A percentile compares a stretch with the other conserved stretches of the same genome.
phyloP scores from a whole-genome alignment of 1,139 yeast genomes.

The Kluyveromyces marxianus region DNA sequence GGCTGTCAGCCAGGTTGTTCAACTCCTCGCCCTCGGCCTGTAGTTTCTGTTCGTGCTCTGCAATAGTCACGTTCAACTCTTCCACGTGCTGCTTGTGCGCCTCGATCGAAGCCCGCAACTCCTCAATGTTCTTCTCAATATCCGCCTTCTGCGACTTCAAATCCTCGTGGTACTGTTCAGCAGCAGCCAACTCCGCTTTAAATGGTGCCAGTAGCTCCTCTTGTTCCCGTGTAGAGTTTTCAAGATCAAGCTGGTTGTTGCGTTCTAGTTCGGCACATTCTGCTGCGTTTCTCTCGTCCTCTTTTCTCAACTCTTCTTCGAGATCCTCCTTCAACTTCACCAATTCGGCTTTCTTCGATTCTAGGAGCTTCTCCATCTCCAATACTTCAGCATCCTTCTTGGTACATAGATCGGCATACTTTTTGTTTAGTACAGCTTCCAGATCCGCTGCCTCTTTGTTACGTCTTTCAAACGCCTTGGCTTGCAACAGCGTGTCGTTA shows the following conservation, averaged over 20 bases:
- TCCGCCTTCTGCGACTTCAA: conserved; percentile 22
- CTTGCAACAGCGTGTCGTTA: conserved; percentile 20
- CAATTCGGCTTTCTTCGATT: conserved; percentile 30
- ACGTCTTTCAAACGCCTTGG: conserved; percentile 27
- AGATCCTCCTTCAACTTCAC: conserved; percentile 19
- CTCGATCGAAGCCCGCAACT: conserved; percentile 20
- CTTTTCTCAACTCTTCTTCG: conserved; percentile 30
- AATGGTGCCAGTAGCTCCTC: conserved; percentile 24
- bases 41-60: conserved; percentile 19
- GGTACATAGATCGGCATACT: conserved; percentile 23
- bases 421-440: conserved; percentile 22
- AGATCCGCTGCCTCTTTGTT: conserved; percentile 22
- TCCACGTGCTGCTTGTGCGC: conserved; percentile 21
- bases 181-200: conserved; percentile 21
- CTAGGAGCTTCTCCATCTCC: conserved; percentile 18
- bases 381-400: conserved; percentile 24
- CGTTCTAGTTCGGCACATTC: conserved; percentile 21
- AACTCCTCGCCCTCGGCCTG: conserved; percentile 17
- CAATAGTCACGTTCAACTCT: conserved; percentile 20
- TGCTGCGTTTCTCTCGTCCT: conserved; percentile 28
- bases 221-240: conserved; percentile 23
- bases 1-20: conserved; percentile 15
- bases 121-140: conserved; percentile 19
- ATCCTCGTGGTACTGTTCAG: conserved; percentile 23
- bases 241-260: conserved; percentile 9